Base-by-base conservation (phyloP, 2,329 filamentous ascomycete species). In the Fusarium subtropicale region DNA sequence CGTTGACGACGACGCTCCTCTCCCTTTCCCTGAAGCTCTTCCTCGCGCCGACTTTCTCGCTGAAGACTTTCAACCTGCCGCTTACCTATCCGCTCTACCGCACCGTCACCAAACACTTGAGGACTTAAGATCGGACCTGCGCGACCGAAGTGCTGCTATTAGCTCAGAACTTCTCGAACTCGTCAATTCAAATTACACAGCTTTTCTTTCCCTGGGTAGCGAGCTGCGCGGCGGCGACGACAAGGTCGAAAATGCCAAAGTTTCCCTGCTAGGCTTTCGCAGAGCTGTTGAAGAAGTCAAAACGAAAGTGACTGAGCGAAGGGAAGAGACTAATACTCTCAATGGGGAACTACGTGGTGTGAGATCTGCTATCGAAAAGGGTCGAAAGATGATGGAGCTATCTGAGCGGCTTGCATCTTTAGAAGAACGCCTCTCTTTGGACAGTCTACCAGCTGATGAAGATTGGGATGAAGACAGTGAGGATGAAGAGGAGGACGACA, bases 31-130 rank as follows among this genome's bases (percentile, higher is more conserved):
- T 2, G 86, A 90, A 39, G 93, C 94, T 5, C 88, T 99, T 18
- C 88, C 92, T 3, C 92, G 96, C 60, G 83, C 86, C 61, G 93
- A 96, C 76, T 99, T 99, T 81, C 87, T 97, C 9, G 82, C 87
- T 3, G 86, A 88, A 5, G 80, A 89, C 71, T 99, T 99, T 79
- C 89, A 93, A 66, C 91, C 97, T 1, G 88, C 92, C 3, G 83
- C 83, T 3, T 99, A 97, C 78, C 90, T 99, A 47, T 94, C 80
- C 10, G 91, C 92, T 2, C 86, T 97, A 2, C 88, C 90, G 22
- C 90, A 96, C 76, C 91, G 96, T 2, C 96, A 99, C 79, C 96
- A 99, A 79, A 97, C 95, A 1, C 92, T 99, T 48, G 94, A 97
- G 77, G 96, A 99, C 78, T 85, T 99, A 33, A 92, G 95, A 36